Conservation (phyloP, 164 flowering plant genomes). For the Pachysandra terminalis region DNA sequence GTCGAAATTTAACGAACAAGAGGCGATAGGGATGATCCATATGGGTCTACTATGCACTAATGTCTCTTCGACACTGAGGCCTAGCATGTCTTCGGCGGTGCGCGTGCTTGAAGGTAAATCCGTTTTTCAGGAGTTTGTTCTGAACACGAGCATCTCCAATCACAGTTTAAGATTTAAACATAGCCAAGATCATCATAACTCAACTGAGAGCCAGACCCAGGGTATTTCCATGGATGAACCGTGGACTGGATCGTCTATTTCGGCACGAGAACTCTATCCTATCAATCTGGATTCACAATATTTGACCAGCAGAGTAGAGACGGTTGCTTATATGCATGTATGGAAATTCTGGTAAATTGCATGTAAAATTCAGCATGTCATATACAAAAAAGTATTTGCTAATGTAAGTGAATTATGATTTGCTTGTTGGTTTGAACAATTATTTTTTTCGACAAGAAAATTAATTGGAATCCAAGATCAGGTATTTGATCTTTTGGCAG, state of each 20-base stretch:
- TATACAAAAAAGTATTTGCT: too few relatives aligned
- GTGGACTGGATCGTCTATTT: slow-evolving; percentile 26
- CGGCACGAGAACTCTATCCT: slow-evolving; percentile 41
- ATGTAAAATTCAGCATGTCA: too few relatives aligned
- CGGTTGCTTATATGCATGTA: too few relatives aligned
- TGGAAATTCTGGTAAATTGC: too few relatives aligned
- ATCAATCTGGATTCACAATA: slow-evolving; percentile 25
- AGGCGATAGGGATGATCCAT: slow-evolving; percentile 33
- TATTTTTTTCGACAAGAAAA: too few relatives aligned
- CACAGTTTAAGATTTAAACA: slow-evolving; percentile 10
- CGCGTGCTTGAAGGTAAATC: slow-evolving; percentile 55
- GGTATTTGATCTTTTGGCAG: too few relatives aligned
- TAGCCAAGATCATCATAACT: not conserved
- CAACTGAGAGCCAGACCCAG: slow-evolving; percentile 17
- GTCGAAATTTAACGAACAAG: slow-evolving; percentile 27
- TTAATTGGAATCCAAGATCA: too few relatives aligned
- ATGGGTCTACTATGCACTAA: slow-evolving; percentile 45
- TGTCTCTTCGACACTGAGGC: slow-evolving; percentile 34
- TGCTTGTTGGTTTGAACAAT: too few relatives aligned
- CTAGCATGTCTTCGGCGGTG: slow-evolving; percentile 54
- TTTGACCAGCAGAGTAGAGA: slow-evolving; percentile 19
- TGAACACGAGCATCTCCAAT: slow-evolving; percentile 7
- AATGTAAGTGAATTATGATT: too few relatives aligned
- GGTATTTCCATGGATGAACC: slow-evolving; percentile 21
- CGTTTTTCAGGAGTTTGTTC: slow-evolving; percentile 12